Base-by-base conservation (phyloP, 495 filamentous ascomycete species). In the Penicillium desertorum region DNA sequence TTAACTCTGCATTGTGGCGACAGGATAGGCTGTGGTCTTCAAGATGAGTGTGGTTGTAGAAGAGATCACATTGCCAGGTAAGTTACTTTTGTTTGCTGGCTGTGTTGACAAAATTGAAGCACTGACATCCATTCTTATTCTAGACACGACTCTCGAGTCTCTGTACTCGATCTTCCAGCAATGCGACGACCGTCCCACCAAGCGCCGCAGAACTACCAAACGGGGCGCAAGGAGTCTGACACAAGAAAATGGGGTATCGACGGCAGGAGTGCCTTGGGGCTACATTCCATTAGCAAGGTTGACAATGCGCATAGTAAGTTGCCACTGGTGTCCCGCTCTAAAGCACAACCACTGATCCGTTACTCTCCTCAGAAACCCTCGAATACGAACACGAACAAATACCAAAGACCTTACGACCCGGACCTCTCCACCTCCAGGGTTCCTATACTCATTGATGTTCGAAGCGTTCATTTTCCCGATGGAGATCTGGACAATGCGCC, bases 241-340 rank as follows among this genome's bases (percentile, higher is more conserved):
- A 25, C 22, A 64, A 7, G 17, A 57, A 29, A 50, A 61, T 47
- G 67, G 66, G 2, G 7, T 67, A 14, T 67, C 66, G 3, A n/a
- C 39, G 4, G 57, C 58, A 23, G 51, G 62, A 39, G 54, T 66
- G 4, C 72, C 71, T 44, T 17, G 56, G 43, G 71, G 71, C 0
- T 74, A 77, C 45, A 73, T 79, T 44, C 70, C 74, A 43, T 51
- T 79, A 9, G 68, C 67, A 54, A 68, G 73, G 5, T 58, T 76
- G 48, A 25, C 51, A 48, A 45, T 77, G 46, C 61, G 58, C 44
- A 48, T 77, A 60, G 75, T 77, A 62, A 62, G 68, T 63, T 48
- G 45, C 16, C 17, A 56, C 32, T 57, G 34, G 17, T 37, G 23
- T 41, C n/a, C 11, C 36, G 16, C n/a, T 27, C 22, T 3, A 25